A percentile compares a stretch with the other conserved stretches of the same genome.
Evolutionary conservation across 1,284 basidiomycete genomes (phyloP).

Genomic region (Sporisorium exsertum): DNA sequence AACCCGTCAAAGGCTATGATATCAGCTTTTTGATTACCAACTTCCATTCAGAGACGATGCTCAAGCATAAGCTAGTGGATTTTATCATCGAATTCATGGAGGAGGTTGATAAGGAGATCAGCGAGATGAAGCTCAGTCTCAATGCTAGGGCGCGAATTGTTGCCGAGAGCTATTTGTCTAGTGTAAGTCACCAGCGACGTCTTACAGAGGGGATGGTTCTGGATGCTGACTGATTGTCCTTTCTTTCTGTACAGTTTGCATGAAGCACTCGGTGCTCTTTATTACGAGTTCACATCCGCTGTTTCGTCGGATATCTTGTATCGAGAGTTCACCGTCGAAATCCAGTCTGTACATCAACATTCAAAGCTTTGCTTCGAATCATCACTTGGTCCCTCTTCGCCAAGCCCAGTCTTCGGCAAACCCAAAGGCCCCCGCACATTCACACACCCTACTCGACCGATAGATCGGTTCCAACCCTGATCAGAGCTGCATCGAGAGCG

Average conservation of each 20-base stretch:
- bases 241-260: not conserved
- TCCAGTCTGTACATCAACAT: too few relatives aligned
- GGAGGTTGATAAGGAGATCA: conserved; percentile 92
- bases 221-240: not conserved
- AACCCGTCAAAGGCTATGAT: conserved; percentile 88
- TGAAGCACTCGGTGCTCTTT: too few relatives aligned
- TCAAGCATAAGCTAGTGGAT: conserved; percentile 99
- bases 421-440: too few relatives aligned
- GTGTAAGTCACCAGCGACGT: conserved; percentile 34
- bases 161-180: conserved; percentile 76
- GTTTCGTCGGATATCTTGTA: too few relatives aligned
- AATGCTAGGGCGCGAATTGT: conserved; percentile 97
- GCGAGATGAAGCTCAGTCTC: conserved; percentile 78
- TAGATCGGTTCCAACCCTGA: too few relatives aligned
- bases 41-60: conserved; percentile 94
- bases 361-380: too few relatives aligned
- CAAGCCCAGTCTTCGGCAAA: too few relatives aligned
- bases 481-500: too few relatives aligned
- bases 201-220: too few relatives aligned
- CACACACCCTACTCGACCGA: too few relatives aligned
- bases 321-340: not conserved
- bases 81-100: conserved; percentile 99
- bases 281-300: too few relatives aligned
- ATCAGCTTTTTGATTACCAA: conserved; percentile 99
- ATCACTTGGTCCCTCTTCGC: too few relatives aligned